Base-by-base conservation (phyloP, 2,329 filamentous ascomycete genomes). In the Ophiocordyceps camponoti-rufipedis region DNA sequence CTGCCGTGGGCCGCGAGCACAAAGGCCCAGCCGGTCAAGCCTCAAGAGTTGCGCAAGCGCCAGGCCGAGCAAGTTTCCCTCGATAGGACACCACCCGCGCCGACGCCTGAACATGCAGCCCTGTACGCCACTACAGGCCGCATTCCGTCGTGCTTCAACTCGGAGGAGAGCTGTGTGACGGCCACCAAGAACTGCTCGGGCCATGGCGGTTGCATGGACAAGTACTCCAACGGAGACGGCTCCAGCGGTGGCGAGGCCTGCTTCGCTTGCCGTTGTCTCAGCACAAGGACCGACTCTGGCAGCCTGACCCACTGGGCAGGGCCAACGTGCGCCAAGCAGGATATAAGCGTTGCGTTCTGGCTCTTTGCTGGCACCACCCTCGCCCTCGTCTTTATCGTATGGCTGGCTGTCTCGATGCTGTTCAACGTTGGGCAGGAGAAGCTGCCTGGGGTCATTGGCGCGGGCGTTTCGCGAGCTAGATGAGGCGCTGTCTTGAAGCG, bases 401-500 rank as follows among this genome's bases (percentile, higher is more conserved):
- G 70, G 35, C 80, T 82, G 58, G 78, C 77, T 11, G 80, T 96
- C 53, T 78, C 80, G 6, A 68, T 94, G 70, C 62, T 98, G 45
- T 91, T 82, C 62, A 80, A 69, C 50, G 84, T 96, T 56, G 91
- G 89, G 32, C 76, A 83, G 60, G 80, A 94, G 67, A 82, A 87
- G 64, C 69, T 96, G 51, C 91, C 91, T 0, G 87, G 87, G 54
- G 89, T 98, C 9, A 88, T 98, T 61, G 86, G 87, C n/a, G 91
- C 91, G 43, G 91, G 91, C 51, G 89, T 98, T 35, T 84, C 82
- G 51, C 75, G 78, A 48, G 71, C 79, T 32, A 86, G 80, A 62
- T 75, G 56, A 56, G 45, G 43, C 39, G 43, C 23, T 42, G 14
- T 35, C 16, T 42, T 40, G 41, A 16, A 7, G 12, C 19, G 43